Conservation (phyloP, 306 rosid species). For the Myrica gale region DNA sequence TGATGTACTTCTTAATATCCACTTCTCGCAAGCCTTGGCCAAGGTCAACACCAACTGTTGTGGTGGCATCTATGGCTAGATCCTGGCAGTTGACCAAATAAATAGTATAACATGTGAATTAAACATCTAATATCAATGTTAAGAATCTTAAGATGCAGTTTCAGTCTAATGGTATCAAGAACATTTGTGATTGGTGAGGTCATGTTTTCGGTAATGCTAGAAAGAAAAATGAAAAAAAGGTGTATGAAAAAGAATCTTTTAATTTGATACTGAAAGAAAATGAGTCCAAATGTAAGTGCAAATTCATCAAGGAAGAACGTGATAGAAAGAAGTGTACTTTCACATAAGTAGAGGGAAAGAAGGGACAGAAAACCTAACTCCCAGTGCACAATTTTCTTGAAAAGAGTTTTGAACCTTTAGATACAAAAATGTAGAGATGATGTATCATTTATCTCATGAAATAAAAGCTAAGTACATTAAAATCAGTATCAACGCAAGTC, state of each 20-base stretch:
- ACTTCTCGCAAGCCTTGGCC: slow-evolving; percentile 92
- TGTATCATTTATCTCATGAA: neutral
- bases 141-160: slow-evolving; percentile 1
- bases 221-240: neutral
- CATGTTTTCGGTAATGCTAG: neutral
- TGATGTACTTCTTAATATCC: slow-evolving; percentile 87
- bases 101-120: slow-evolving; percentile 18
- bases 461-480: neutral
- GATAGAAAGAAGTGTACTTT: too few relatives aligned
- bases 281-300: neutral
- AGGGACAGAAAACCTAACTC: neutral
- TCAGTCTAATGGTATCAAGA: neutral
- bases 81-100: slow-evolving; percentile 49
- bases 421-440: neutral
- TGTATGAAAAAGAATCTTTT: neutral
- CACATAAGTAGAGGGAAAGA: too few relatives aligned
- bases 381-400: neutral
- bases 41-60: slow-evolving; percentile 82
- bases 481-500: neutral
- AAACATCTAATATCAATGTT: slow-evolving; percentile 12
- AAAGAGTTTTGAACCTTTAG: neutral
- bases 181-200: slow-evolving; percentile 1
- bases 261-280: neutral
- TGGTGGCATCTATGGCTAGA: slow-evolving; percentile 87
- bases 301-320: neutral